A percentile compares a stretch with the other conserved stretches of the same genome.
Conservation (phyloP, 2,329 filamentous ascomycete species). For the Tolypocladium guangdongense region DNA sequence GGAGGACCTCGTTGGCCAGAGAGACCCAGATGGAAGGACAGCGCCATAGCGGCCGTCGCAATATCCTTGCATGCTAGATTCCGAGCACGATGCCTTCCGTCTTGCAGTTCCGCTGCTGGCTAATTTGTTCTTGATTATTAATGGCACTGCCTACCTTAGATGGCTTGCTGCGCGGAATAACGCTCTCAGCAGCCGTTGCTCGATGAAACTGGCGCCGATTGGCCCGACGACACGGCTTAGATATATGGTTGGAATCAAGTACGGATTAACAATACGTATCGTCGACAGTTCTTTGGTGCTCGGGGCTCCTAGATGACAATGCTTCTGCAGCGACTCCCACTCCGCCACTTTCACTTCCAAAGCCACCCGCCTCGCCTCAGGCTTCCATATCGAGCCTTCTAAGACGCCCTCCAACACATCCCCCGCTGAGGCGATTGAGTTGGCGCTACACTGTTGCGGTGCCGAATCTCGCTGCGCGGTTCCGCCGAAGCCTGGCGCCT, state of each 20-base stretch:
- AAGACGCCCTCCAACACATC: too few relatives aligned
- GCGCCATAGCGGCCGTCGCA: neutral
- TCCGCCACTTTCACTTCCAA: neutral
- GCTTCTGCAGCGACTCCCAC: neutral
- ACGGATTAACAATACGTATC: neutral
- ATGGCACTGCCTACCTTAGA: neutral
- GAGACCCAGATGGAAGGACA: too few relatives aligned
- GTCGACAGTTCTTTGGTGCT: neutral
- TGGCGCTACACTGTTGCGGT: too few relatives aligned
- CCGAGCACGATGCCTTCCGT: neutral
- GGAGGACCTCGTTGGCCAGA: neutral
- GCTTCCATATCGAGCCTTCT: too few relatives aligned
- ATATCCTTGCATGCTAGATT: neutral
- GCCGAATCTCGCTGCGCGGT: neutral
- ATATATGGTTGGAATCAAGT: too few relatives aligned
- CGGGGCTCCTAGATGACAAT: too few relatives aligned
- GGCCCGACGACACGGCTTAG: neutral
- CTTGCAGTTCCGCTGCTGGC: neutral
- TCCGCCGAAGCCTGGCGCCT: too few relatives aligned
- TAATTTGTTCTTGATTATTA: neutral
- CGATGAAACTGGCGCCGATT: neutral
- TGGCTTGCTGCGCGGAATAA: neutral
- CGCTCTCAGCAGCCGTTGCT: neutral
- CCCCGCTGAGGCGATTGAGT: neutral
- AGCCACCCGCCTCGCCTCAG: neutral